These are phyloP conservation scores for Gossypium ekmanianum DNA, from an alignment of 345 rosid species.

Conservation along the genomic window DNA sequence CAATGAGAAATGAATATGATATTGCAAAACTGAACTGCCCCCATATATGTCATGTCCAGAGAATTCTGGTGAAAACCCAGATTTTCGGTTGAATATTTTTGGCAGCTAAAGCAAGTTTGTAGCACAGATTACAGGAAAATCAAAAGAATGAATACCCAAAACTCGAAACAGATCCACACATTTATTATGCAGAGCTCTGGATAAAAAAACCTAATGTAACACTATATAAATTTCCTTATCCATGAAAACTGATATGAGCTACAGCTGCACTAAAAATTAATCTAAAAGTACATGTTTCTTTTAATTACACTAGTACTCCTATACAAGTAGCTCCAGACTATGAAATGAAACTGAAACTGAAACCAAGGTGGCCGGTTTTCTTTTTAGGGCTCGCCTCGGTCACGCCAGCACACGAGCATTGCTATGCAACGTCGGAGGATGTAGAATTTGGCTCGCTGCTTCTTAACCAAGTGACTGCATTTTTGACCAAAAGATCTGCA, in stretches of 20 bases:
- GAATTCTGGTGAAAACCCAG: slow-evolving; percentile 7
- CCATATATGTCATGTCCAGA: neutral
- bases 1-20: neutral
- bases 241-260: neutral
- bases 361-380: neutral
- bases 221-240: neutral
- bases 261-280: neutral
- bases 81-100: neutral
- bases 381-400: slow-evolving; percentile 28
- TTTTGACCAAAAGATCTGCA: slow-evolving; percentile 60
- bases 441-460: slow-evolving; percentile 70
- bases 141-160: neutral
- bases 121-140: neutral
- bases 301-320: slow-evolving; percentile 21
- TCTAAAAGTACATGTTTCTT: neutral
- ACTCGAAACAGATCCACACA: slow-evolving; percentile 13
- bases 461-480: slow-evolving; percentile 72
- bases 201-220: neutral
- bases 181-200: neutral
- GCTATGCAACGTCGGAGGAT: slow-evolving; percentile 80
- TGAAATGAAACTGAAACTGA: neutral
- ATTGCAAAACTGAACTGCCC: neutral
- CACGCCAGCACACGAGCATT: slow-evolving; percentile 70
- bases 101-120: neutral
- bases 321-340: slow-evolving; percentile 1